Conservation (phyloP, 176 grass and related monocot species). For the Metroxylon sagu region DNA sequence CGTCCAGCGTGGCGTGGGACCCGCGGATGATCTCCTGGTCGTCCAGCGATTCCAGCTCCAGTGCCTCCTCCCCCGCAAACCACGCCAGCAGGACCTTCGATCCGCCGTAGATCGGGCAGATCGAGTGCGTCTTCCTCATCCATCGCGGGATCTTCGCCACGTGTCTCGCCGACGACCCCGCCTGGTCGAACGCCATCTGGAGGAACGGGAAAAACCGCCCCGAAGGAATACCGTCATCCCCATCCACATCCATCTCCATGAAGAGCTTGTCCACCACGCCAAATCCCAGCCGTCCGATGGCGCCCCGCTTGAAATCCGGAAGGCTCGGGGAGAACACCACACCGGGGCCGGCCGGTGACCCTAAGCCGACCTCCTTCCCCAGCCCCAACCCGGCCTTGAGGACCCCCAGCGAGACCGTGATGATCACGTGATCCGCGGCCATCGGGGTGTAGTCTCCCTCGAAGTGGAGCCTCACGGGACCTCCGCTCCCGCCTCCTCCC, state of each 20-base stretch:
- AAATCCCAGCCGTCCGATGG: conserved; percentile 61
- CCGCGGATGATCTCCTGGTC: conserved; percentile 52
- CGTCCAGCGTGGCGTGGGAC: conserved; percentile 33
- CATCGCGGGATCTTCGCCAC: conserved; percentile 54
- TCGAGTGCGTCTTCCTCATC: conserved; percentile 60
- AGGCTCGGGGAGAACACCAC: conserved; percentile 65
- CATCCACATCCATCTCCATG: conserved; percentile 39
- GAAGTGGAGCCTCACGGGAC: conserved; percentile 55
- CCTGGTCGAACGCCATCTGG: conserved; percentile 34
- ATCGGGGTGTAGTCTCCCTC: conserved; percentile 16
- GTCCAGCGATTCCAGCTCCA: conserved; percentile 56
- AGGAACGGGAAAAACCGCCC: conserved; percentile 34
- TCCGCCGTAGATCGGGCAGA: conserved; percentile 47
- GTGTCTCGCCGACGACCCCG: conserved; percentile 1
- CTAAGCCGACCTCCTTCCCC: conserved; percentile 7
- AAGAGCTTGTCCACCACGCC: conserved; percentile 79
- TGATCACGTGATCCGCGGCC: conserved; percentile 53
- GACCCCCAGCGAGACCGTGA: conserved; percentile 80
- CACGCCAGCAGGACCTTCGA: conserved; percentile 65
- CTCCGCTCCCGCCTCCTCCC: background rate
- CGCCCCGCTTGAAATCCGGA: conserved; percentile 55
- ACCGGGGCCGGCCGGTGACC: background rate
- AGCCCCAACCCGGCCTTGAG: conserved; percentile 47
- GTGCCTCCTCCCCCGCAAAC: conserved; percentile 70
- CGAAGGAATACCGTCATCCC: background rate